A percentile compares a stretch with the other conserved stretches of the same genome.
Conservation (phyloP, 805 yeast species). For the Diddensiella santjacobensis region DNA sequence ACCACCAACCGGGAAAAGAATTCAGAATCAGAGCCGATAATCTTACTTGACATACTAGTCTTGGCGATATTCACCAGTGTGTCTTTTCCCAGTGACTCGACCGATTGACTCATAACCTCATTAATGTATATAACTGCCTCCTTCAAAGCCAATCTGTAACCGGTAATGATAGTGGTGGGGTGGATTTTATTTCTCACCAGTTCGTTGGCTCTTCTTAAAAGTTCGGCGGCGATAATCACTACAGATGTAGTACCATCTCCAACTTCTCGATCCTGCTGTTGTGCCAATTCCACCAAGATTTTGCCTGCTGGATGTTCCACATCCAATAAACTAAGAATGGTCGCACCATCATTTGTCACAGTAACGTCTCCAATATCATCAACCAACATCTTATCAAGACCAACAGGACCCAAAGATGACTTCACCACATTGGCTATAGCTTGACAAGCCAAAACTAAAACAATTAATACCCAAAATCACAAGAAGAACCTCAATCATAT, state of each 20-base stretch:
- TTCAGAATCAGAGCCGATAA: slow-evolving; percentile 89
- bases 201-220: slow-evolving; percentile 91
- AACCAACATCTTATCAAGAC: slow-evolving; percentile 95
- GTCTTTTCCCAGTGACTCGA: slow-evolving; percentile 74
- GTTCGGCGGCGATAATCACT: slow-evolving; percentile 89
- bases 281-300: slow-evolving; percentile 93
- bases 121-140: slow-evolving; percentile 86
- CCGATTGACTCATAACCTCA: slow-evolving; percentile 78
- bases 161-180: slow-evolving; percentile 97
- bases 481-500: slow-evolving; percentile 4
- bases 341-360: slow-evolving; percentile 98
- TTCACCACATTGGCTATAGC: slow-evolving; percentile 82
- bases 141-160: slow-evolving; percentile 86
- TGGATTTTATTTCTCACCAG: slow-evolving; percentile 89
- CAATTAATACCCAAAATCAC: neutral
- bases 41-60: slow-evolving; percentile 95
- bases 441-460: slow-evolving; percentile 71
- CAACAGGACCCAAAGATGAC: slow-evolving; percentile 96
- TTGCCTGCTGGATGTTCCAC: slow-evolving; percentile 99
- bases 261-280: slow-evolving; percentile 97
- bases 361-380: slow-evolving; percentile 99
- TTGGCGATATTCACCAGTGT: slow-evolving; percentile 87
- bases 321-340: slow-evolving; percentile 82
- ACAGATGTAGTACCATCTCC: slow-evolving; percentile 99
- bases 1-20: slow-evolving; percentile 89